Conservation (phyloP, 2,329 filamentous ascomycete species). For the Teratosphaeriaceae sp. region DNA sequence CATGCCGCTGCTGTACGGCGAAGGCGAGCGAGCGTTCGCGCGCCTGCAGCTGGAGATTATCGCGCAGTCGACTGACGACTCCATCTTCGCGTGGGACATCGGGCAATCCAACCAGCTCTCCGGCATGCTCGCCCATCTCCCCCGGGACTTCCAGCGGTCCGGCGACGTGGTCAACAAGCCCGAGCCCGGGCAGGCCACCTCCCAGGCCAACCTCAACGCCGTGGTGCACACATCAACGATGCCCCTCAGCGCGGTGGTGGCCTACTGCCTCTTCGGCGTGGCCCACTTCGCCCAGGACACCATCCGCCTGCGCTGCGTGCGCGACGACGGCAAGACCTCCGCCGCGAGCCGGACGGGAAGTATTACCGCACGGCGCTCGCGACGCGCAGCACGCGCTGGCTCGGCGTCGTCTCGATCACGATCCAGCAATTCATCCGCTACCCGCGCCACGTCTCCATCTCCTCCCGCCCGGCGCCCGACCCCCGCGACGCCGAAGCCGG, state of each 20-base stretch:
- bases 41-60: constrained; percentile 13
- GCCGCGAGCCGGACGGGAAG: not conserved
- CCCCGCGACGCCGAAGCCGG: not conserved
- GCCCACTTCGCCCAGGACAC: not conserved
- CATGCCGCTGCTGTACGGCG: constrained; percentile 14
- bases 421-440: not conserved
- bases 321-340: not conserved
- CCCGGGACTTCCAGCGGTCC: not conserved
- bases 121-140: not conserved
- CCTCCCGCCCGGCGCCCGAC: not conserved
- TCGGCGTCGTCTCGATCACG: not conserved
- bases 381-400: not conserved
- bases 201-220: not conserved
- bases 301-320: not conserved
- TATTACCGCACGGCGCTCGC: not conserved
- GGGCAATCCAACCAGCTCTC: not conserved
- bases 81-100: constrained; percentile 14
- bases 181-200: not conserved
- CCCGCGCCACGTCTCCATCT: not conserved
- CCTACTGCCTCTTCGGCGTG: not conserved
- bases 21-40: constrained; percentile 11
- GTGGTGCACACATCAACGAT: not conserved
- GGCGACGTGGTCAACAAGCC: not conserved
- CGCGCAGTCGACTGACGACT: constrained; percentile 10
- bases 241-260: not conserved